Percentiles rank a stretch among this genome's conserved stretches.
phyloP scores from a whole-genome alignment of 805 yeast species.

The Pichia exigua region DNA sequence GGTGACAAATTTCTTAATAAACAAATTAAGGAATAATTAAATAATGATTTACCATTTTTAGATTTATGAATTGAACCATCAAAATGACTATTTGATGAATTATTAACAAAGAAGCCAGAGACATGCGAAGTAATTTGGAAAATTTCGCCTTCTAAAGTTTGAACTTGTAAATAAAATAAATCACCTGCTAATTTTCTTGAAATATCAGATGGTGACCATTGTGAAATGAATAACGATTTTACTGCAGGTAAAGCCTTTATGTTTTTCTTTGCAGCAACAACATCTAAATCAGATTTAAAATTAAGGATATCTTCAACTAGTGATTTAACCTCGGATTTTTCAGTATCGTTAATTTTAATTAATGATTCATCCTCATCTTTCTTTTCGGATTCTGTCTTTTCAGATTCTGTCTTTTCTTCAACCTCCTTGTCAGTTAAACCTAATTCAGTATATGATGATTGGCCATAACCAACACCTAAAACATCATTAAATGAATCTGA shows the following conservation, averaged over 20 bases:
- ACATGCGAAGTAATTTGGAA: conserved; percentile 72
- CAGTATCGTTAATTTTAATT: conserved; percentile 20
- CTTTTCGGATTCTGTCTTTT: conserved; percentile 14
- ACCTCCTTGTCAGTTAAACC: conserved; percentile 27
- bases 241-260: conserved; percentile 42
- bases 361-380: background rate
- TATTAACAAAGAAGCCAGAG: conserved; percentile 74
- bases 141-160: conserved; percentile 75
- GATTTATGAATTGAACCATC: conserved; percentile 44
- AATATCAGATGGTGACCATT: conserved; percentile 82
- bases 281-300: conserved; percentile 9
- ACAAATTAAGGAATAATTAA: conserved; percentile 45
- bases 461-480: conserved; percentile 39
- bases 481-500: conserved; percentile 36
- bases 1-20: conserved; percentile 63
- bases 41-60: conserved; percentile 28
- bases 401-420: conserved; percentile 11
- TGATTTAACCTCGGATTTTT: conserved; percentile 16
- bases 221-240: conserved; percentile 49
- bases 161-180: conserved; percentile 63
- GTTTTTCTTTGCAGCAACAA: conserved; percentile 27
- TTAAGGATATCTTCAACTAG: conserved; percentile 16
- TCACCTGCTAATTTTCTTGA: conserved; percentile 63
- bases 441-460: conserved; percentile 38
- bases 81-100: conserved; percentile 57